These are phyloP conservation scores for Hibiscus trionum DNA, from an alignment of 345 rosid species.

Conservation along the genomic window DNA sequence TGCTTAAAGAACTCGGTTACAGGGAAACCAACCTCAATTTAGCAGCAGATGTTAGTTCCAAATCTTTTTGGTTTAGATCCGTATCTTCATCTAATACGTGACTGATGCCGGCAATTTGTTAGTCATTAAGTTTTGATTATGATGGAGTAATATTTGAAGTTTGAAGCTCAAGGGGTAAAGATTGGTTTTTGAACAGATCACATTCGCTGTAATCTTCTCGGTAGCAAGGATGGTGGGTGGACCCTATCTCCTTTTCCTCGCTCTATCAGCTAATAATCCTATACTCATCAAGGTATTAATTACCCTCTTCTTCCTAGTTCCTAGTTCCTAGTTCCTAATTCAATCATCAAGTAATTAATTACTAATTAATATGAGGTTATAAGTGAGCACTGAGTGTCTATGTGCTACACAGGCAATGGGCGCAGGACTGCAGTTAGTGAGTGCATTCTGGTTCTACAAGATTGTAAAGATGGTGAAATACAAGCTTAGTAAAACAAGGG, in stretches of 20 bases:
- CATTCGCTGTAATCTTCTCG: constrained; percentile 42
- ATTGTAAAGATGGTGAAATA: constrained; percentile 63
- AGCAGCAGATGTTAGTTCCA: constrained; percentile 55
- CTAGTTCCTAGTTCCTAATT: no score
- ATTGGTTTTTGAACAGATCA: constrained; percentile 20
- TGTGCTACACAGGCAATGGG: constrained; percentile 49
- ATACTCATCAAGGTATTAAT: constrained; percentile 38
- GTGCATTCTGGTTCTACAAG: constrained; percentile 86
- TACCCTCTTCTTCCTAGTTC: neutral
- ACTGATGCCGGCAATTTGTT: neutral
- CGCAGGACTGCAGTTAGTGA: constrained; percentile 63
- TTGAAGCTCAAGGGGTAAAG: neutral
- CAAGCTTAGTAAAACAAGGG: constrained; percentile 42
- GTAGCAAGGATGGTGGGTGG: constrained; percentile 48
- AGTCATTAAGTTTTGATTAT: no score
- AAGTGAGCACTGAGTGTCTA: no score
- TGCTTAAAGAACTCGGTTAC: constrained; percentile 76
- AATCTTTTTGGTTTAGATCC: neutral
- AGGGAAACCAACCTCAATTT: constrained; percentile 58
- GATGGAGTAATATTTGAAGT: no score
- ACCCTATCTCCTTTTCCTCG: constrained; percentile 35
- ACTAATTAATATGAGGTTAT: neutral
- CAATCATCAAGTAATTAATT: neutral
- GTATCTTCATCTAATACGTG: neutral
- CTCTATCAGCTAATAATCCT: constrained; percentile 37